Base-by-base conservation (phyloP, 345 rosid genomes). In the Eucalyptus decipiens region DNA sequence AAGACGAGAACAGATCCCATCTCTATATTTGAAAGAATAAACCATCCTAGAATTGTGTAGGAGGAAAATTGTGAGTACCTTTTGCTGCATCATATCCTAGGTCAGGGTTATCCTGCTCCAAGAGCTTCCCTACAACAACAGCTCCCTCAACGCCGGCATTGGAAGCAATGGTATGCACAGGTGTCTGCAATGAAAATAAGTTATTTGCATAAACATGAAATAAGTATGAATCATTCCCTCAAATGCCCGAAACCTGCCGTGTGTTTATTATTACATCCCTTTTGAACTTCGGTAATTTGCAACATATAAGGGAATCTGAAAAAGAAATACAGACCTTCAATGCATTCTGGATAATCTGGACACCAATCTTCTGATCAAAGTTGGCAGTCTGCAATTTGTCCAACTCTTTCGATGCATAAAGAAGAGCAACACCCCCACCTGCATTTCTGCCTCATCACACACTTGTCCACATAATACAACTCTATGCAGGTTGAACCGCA, bases 141-240 rank as follows among this genome's bases (percentile, higher is more conserved):
- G 99, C 98, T 47, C 99, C 99, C 90, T 98, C 99, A 0, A 96
- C 99, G 90, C 99, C 99, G 0, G 99, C 99, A 81, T 98, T 98
- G 34, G 95, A 86, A 50, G 98, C 99, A 88, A 98, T 98, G 21
- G 96, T 94, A 90, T 96, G 89, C 49, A 96, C 99, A 26, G 99
- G 97, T 26, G 91, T 95, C 99, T 98, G 95, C 94, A 90, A 89
- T 69, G 47, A 19, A 11, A 42, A 26, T 15, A 81, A 86, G 43
- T 52, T 48, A 26, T 49, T 54, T 69, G 18, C 37, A 48, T 34
- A 40, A 50, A 49, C 56, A 76, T 51, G 47, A 43, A 54, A n/a
- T 4, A 8, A 88, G 49, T 34, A 34, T 3, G 23, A 40, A 17
- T 40, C 47, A 11, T 23, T 76, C 47, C 83, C 47, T 76, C 28